Evolutionary conservation across 306 rosid species (phyloP).

Genomic region (Citrullus mucosospermus): DNA sequence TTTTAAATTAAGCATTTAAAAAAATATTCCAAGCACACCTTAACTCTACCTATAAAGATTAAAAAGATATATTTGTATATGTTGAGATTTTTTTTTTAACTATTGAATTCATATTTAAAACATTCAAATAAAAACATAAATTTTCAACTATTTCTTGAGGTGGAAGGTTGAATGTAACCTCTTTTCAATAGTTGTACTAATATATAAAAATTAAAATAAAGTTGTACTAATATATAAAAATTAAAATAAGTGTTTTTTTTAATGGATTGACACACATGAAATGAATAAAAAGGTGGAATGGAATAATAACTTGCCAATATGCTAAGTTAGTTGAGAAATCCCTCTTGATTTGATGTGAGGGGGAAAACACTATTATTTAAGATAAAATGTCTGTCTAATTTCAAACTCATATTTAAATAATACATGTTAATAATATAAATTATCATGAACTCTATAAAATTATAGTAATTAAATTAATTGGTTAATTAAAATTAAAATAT

Average conservation of each 20-base stretch:
- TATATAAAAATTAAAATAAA: neutral
- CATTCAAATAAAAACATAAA: too few species aligned
- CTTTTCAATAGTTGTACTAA: too few species aligned
- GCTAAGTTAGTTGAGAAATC: conserved; percentile 1
- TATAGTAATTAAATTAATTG: neutral
- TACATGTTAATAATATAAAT: neutral
- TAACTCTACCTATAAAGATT: too few species aligned
- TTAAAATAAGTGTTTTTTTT: neutral
- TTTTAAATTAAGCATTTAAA: too few species aligned
- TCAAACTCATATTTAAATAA: neutral
- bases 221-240: too few species aligned
- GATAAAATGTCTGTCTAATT: neutral
- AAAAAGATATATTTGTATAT: too few species aligned
- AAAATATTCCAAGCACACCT: too few species aligned
- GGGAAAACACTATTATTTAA: neutral
- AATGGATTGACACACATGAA: neutral
- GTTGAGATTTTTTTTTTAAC: too few species aligned
- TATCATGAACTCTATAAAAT: neutral
- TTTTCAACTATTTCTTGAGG: too few species aligned
- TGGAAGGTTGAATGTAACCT: too few species aligned
- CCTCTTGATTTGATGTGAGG: neutral
- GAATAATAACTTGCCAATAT: neutral
- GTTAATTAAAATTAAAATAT: neutral
- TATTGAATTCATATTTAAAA: too few species aligned
- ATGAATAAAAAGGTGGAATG: neutral